Evolutionary conservation across 176 grass and related monocot species (phyloP).

Genomic region (Rhynchospora breviuscula): DNA sequence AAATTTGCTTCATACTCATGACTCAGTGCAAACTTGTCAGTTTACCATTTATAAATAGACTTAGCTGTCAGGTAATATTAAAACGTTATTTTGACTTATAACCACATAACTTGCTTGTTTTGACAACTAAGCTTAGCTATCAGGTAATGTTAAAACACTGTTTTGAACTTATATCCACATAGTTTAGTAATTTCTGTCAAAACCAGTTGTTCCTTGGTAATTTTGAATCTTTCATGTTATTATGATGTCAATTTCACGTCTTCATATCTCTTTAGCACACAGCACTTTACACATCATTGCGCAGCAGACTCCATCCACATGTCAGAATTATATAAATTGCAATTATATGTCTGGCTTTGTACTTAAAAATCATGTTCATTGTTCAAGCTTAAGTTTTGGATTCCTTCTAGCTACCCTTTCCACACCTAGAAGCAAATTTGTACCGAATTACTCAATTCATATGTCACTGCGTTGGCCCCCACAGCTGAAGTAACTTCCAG

Average conservation of each 20-base stretch:
- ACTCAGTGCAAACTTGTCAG: not conserved
- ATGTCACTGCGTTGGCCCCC: not conserved
- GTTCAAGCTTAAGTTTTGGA: not conserved
- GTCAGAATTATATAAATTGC: not conserved
- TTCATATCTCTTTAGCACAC: not conserved
- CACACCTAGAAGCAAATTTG: not conserved
- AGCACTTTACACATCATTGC: not conserved
- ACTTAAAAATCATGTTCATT: not conserved
- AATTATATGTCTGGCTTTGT: not conserved
- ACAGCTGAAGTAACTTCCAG: not conserved
- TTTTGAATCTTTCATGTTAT: not conserved
- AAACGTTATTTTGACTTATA: not conserved
- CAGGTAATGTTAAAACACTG: not conserved
- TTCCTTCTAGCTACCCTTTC: not conserved
- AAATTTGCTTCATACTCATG: not conserved
- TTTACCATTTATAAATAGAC: not conserved
- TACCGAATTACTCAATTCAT: not conserved
- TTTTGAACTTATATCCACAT: not conserved
- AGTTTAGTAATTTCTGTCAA: not conserved
- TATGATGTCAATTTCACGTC: not conserved
- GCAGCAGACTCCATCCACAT: not conserved
- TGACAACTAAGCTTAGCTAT: not conserved
- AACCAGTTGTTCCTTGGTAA: not conserved
- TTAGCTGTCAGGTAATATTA: not conserved
- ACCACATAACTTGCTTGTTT: not conserved